Base-by-base conservation (phyloP, 306 rosid species). In the Quercus bicolor region DNA sequence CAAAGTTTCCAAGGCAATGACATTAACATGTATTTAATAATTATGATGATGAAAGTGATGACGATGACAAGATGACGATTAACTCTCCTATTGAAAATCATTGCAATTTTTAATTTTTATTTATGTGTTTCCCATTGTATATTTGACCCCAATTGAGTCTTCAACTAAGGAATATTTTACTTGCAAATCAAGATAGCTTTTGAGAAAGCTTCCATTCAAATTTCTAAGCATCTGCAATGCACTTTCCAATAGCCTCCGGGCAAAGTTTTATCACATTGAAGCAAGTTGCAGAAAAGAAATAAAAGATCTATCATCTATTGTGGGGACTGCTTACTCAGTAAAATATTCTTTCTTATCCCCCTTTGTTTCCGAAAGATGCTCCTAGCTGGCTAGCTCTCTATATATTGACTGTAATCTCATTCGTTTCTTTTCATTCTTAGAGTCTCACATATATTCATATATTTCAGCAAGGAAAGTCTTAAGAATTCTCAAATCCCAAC, bases 301-400 rank as follows among this genome's bases (percentile, higher is more conserved):
- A 66, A 33, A 18, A 43, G 33, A 54, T 34, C 10, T 14, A 23
- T 26, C 33, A 43, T 34, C 5, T 34, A 23, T 26, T 48, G 78
- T 62, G 80, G 83, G 79, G 76, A 76, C 68, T 64, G 66, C 65
- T 54, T 75, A 52, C 5, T 13, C 40, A 5, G 20, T 31, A 76
- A 18, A 37, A 61, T 75, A 64, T 79, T 84, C 81, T 65, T 31
- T 72, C 81, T 79, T 75, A 79, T 75, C 77, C 76, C 10, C 34
- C 73, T 61, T 28, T 28, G 9, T 53, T 68, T 10, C 12, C 16
- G 11, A 28, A n/a, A 45, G 6, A 53, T 34, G 48, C 21, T 19
- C 29, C 78, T 54, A 18, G 21, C 52, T 28, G 7, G 1, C 70
- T 37, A 60, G 77, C 64, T 60, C 15, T 34, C 51, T 34, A 79